Evolutionary conservation across 495 filamentous ascomycete genomes (phyloP).

Genomic region (Aspergillus diversus): DNA sequence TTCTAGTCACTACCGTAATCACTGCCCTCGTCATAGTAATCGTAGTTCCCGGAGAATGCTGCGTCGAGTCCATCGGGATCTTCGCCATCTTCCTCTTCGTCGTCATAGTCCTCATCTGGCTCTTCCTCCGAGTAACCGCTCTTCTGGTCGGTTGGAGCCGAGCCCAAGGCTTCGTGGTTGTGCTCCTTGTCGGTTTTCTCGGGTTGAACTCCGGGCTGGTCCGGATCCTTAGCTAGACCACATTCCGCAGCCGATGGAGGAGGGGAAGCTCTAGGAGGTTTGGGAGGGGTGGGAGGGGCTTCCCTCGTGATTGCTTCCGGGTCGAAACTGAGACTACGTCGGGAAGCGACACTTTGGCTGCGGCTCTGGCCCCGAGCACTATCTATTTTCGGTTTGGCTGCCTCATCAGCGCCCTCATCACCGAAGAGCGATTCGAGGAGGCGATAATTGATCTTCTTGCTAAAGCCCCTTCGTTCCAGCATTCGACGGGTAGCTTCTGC

Average conservation of each 20-base stretch:
- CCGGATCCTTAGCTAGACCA: conserved; percentile 14
- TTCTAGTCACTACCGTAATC: conserved; percentile 40
- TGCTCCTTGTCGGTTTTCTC: conserved; percentile 12
- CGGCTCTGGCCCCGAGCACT: conserved; percentile 42
- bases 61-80: conserved; percentile 43
- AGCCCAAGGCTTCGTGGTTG: conserved; percentile 28
- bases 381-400: conserved; percentile 36
- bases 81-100: conserved; percentile 40
- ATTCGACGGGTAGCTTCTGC: conserved; percentile 76
- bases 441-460: conserved; percentile 84
- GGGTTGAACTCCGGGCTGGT: conserved; percentile 7
- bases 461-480: conserved; percentile 70
- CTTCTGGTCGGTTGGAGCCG: conserved; percentile 25
- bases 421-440: conserved; percentile 57
- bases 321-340: conserved; percentile 44
- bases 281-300: conserved; percentile 25
- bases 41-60: conserved; percentile 43
- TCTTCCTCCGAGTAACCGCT: conserved; percentile 21
- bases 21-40: conserved; percentile 39
- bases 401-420: conserved; percentile 35
- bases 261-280: conserved; percentile 26
- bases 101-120: conserved; percentile 28
- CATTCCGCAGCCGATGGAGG: conserved; percentile 22
- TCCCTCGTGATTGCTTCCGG: conserved; percentile 29
- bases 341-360: conserved; percentile 43